A percentile compares a stretch with the other conserved stretches of the same genome.
phyloP scores from a whole-genome alignment of 768 basidiomycete genomes.

The Mycena latifolia region DNA sequence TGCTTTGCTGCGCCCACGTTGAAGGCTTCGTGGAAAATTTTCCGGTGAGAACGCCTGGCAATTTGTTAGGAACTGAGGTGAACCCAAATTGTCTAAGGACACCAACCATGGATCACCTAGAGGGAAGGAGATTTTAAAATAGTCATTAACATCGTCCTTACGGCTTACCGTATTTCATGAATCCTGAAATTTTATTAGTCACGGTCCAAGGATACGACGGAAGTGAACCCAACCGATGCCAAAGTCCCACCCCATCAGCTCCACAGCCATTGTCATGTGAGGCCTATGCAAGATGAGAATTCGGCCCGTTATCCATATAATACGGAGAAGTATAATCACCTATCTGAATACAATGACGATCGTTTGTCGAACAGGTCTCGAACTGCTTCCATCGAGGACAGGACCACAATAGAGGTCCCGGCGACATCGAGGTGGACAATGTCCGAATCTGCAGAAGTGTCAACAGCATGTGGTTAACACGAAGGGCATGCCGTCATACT shows the following conservation, averaged over 20 bases:
- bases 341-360: constrained; percentile 50
- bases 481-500: background rate
- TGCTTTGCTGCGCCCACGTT: constrained; percentile 34
- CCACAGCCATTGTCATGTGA: constrained; percentile 30
- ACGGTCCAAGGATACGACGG: no score
- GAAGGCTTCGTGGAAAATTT: constrained; percentile 42
- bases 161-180: constrained; percentile 38
- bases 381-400: constrained; percentile 48
- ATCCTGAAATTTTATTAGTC: background rate
- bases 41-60: constrained; percentile 41
- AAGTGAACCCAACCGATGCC: constrained; percentile 6
- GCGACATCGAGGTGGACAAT: constrained; percentile 43
- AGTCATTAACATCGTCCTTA: no score
- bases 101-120: constrained; percentile 38
- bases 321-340: constrained; percentile 35
- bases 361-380: constrained; percentile 51
- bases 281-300: constrained; percentile 13
- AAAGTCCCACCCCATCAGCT: constrained; percentile 40
- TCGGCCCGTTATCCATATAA: no score
- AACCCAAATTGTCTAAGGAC: background rate
- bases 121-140: no score
- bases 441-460: constrained; percentile 38
- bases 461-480: no score
- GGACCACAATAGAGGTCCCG: constrained; percentile 45
- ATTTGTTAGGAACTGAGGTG: background rate